Base-by-base conservation (phyloP, 139 green algal genomes). In the Chlorella sp. region DNA sequence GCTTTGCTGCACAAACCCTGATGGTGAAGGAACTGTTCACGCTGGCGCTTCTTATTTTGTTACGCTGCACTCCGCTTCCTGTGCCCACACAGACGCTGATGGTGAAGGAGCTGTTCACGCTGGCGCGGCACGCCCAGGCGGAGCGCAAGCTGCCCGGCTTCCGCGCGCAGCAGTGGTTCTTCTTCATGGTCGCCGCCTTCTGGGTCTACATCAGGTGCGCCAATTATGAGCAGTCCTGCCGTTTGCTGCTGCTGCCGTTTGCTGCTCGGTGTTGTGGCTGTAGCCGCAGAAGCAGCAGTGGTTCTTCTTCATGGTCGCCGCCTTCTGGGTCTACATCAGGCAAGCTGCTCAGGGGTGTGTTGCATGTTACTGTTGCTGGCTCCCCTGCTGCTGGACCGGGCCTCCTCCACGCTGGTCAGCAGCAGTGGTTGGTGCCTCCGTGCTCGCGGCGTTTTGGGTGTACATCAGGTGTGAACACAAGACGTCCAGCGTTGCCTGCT, bases 341-440 rank as follows among this genome's bases (percentile, higher is more conserved):
- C 97, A 44, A 20, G 62, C n/a, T n/a, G n/a, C n/a, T n/a, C n/a
- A n/a, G n/a, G n/a, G n/a, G n/a, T n/a, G n/a, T 41, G 73, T 7
- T 8, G 73, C 46, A 56, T 36, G 28, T 41, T 8, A 36, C 38
- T 62, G 70, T n/a, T 19, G 58, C 4, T 65, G 58, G 13, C 32
- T 30, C n/a, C n/a, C n/a, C n/a, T n/a, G n/a, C n/a, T n/a, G n/a
- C n/a, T n/a, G n/a, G n/a, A n/a, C n/a, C n/a, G n/a, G n/a, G n/a
- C n/a, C n/a, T n/a, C n/a, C n/a, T n/a, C n/a, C n/a, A n/a, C n/a
- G n/a, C n/a, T n/a, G n/a, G n/a, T n/a, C n/a, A 26, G 5, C 92
- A 96, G 90, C 94, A 97, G 86, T 97, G 96, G 96, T 98, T 95
- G 85, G 98, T 98, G n/a, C n/a, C n/a, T n/a, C n/a, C n/a, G n/a